Evolutionary conservation across 768 basidiomycete species (phyloP).

Genomic region (Lentinula lateritia): DNA sequence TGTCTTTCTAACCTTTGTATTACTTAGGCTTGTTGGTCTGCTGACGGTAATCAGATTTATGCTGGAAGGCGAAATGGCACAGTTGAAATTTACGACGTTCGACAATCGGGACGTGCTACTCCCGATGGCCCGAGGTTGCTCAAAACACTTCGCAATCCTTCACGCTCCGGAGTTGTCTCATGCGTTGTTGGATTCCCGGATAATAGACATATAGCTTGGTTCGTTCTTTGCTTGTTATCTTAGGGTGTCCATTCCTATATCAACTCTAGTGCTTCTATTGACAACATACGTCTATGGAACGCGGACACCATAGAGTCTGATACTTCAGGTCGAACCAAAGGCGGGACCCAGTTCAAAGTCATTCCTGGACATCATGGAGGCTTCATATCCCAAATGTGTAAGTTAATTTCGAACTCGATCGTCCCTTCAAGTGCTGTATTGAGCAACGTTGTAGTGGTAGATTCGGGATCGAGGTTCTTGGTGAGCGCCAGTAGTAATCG

Average conservation of each 20-base stretch:
- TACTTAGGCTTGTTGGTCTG: conserved; percentile 87
- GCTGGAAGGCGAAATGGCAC: conserved; percentile 88
- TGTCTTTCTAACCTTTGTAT: background rate
- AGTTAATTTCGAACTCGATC: conserved; percentile 24
- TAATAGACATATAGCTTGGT: conserved; percentile 89
- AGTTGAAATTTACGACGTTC: conserved; percentile 92
- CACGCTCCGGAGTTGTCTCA: conserved; percentile 87
- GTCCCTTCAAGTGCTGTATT: conserved; percentile 11
- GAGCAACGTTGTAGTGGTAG: conserved; percentile 56
- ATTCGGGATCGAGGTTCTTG: conserved; percentile 78
- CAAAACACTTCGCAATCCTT: conserved; percentile 80
- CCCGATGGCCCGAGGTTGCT: conserved; percentile 71
- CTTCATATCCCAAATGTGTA: conserved; percentile 88
- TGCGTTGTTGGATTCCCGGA: conserved; percentile 91
- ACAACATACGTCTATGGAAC: conserved; percentile 94
- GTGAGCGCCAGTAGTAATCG: conserved; percentile 91
- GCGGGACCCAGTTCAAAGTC: conserved; percentile 87
- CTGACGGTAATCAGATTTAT: conserved; percentile 81
- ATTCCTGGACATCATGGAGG: conserved; percentile 96
- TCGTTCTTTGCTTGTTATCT: conserved; percentile 22
- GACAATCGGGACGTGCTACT: conserved; percentile 64
- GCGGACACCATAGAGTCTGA: conserved; percentile 71
- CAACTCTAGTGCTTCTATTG: conserved; percentile 70
- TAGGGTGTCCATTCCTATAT: conserved; percentile 1
- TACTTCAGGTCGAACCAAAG: conserved; percentile 47